A percentile compares a stretch with the other conserved stretches of the same genome.
Conservation (phyloP, 345 rosid species). For the Salix koriyanagi region DNA sequence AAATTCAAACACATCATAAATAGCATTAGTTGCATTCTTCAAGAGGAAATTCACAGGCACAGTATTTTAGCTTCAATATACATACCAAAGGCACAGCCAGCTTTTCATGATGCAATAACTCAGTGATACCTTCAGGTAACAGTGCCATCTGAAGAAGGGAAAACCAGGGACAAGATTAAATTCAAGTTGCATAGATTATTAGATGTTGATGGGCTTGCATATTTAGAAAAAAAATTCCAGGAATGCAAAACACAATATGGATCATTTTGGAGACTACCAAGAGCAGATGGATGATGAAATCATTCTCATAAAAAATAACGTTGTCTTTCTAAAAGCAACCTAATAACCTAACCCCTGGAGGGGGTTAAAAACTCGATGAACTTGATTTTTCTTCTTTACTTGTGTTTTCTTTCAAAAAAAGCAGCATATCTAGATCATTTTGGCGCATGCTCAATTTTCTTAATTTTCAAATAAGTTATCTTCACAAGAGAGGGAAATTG, state of each 20-base stretch:
- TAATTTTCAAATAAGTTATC: neutral
- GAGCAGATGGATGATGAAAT: neutral
- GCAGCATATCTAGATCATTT: neutral
- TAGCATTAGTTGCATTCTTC: neutral
- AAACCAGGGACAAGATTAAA: conserved; percentile 21
- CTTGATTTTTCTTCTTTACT: neutral
- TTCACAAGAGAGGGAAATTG: neutral
- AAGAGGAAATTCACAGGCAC: neutral
- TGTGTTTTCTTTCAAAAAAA: neutral
- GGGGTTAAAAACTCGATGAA: neutral
- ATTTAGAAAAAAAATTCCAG: neutral
- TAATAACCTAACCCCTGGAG: neutral
- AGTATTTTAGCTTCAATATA: conserved; percentile 13
- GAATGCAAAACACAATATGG: neutral
- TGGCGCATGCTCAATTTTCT: too few relatives aligned
- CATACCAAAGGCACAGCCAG: conserved; percentile 82
- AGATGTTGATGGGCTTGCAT: conserved; percentile 3
- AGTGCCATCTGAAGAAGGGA: conserved; percentile 72
- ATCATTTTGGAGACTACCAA: neutral
- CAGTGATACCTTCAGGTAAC: conserved; percentile 93
- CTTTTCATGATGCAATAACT: conserved; percentile 81
- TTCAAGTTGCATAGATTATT: conserved; percentile 2
- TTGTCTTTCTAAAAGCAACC: neutral
- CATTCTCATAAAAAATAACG: neutral
- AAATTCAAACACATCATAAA: neutral